phyloP scores from a whole-genome alignment of 2,329 filamentous ascomycete genomes.

The Pseudopyricularia cyperi region DNA sequence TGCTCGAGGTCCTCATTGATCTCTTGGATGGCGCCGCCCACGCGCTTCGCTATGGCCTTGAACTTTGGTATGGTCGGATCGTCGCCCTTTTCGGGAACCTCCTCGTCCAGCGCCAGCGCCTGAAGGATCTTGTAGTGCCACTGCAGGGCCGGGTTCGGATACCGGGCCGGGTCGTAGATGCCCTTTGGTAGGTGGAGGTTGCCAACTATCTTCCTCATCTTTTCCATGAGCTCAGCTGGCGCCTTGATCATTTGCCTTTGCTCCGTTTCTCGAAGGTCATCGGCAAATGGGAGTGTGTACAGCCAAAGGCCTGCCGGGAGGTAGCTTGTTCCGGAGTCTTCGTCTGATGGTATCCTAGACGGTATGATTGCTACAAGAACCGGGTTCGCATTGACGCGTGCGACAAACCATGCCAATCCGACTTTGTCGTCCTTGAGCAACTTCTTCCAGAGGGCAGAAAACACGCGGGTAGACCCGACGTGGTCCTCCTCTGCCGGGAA shows the following conservation, averaged over 20 bases:
- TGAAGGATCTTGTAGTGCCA: constrained; percentile 97
- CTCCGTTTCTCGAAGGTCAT: constrained; percentile 72
- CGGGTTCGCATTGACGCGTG: constrained; percentile 68
- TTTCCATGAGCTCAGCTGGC: constrained; percentile 61
- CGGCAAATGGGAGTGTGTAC: constrained; percentile 74
- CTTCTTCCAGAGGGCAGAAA: constrained; percentile 82
- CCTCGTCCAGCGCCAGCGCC: constrained; percentile 81
- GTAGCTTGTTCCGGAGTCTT: constrained; percentile 51
- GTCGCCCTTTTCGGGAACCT: constrained; percentile 58
- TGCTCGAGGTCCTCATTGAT: constrained; percentile 60
- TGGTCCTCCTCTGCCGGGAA: constrained; percentile 87
- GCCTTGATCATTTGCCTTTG: constrained; percentile 34
- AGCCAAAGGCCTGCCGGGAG: constrained; percentile 82
- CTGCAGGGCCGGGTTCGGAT: constrained; percentile 84
- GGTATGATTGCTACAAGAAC: constrained; percentile 72
- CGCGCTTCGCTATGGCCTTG: constrained; percentile 79
- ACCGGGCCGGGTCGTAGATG: constrained; percentile 71
- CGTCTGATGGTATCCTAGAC: constrained; percentile 52
- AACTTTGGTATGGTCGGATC: constrained; percentile 79
- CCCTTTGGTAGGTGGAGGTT: constrained; percentile 81
- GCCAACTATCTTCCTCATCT: constrained; percentile 71
- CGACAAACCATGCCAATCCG: constrained; percentile 79
- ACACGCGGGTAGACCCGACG: constrained; percentile 84
- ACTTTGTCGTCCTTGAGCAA: constrained; percentile 68
- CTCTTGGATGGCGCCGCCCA: constrained; percentile 63